phyloP scores from a whole-genome alignment of 2,329 filamentous ascomycete species.

The Colletotrichum lentis region DNA sequence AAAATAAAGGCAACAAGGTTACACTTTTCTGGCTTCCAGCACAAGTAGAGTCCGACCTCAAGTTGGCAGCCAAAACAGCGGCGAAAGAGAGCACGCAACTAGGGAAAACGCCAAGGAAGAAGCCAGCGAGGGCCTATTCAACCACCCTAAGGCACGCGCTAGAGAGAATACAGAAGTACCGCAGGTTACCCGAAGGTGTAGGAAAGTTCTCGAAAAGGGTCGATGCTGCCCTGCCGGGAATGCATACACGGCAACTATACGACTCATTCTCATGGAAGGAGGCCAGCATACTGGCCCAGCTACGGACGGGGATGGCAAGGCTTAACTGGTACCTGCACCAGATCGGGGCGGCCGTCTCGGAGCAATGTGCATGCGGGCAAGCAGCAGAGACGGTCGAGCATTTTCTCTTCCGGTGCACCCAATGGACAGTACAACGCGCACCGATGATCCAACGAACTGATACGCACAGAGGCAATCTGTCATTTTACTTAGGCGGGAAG shows the following conservation, averaged over 20 bases:
- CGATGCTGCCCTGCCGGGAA: constrained; percentile 9
- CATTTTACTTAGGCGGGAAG: constrained; percentile 6
- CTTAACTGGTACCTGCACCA: constrained; percentile 38
- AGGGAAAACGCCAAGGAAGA: not conserved
- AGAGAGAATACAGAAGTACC: not conserved
- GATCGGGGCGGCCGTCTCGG: constrained; percentile 27
- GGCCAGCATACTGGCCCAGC: constrained; percentile 20
- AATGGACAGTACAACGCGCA: too few species aligned
- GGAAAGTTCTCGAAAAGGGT: constrained; percentile 3
- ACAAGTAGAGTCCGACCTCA: not conserved
- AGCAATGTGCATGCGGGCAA: constrained; percentile 34
- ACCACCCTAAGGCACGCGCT: not conserved
- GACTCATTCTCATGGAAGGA: constrained; percentile 38
- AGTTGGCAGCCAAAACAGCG: too few species aligned
- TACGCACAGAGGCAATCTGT: not conserved
- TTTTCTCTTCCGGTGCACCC: too few species aligned
- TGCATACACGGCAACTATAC: constrained; percentile 30
- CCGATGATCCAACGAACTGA: not conserved
- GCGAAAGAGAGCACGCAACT: not conserved
- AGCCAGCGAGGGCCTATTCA: constrained; percentile 5
- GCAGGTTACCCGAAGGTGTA: not conserved
- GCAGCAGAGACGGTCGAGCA: constrained; percentile 4
- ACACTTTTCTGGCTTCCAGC: constrained; percentile 13
- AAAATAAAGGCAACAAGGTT: not conserved
- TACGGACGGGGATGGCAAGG: constrained; percentile 23